These are phyloP conservation scores for Mycena epipterygia DNA, from an alignment of 768 basidiomycete genomes.

Conservation along the genomic window DNA sequence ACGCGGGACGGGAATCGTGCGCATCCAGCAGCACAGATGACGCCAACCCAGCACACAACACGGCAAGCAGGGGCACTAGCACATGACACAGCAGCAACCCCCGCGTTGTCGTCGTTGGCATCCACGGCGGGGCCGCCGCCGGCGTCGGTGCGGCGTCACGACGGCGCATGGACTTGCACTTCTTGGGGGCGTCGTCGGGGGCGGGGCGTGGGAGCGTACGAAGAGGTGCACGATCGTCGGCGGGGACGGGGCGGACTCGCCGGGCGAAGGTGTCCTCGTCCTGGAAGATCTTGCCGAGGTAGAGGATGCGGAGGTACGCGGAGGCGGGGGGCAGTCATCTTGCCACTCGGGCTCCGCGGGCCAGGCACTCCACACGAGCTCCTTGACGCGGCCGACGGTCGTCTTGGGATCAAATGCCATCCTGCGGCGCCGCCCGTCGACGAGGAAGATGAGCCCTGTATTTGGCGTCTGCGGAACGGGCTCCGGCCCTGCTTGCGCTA, in stretches of 20 bases:
- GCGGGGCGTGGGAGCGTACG: slow-evolving; percentile 70
- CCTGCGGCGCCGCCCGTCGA: slow-evolving; percentile 75
- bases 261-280: slow-evolving; percentile 80
- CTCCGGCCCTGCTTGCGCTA: neutral
- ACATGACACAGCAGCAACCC: slow-evolving; percentile 34
- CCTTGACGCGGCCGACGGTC: slow-evolving; percentile 83
- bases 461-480: slow-evolving; percentile 71
- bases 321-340: slow-evolving; percentile 82
- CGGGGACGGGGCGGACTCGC: slow-evolving; percentile 21
- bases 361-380: slow-evolving; percentile 89
- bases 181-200: slow-evolving; percentile 67
- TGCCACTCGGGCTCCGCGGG: slow-evolving; percentile 77
- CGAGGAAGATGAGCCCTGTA: slow-evolving; percentile 77
- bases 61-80: slow-evolving; percentile 15
- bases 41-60: too few species aligned
- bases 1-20: too few species aligned
- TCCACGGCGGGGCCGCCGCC: neutral
- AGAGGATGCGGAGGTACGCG: slow-evolving; percentile 80
- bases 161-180: slow-evolving; percentile 57
- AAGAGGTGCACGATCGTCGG: slow-evolving; percentile 85
- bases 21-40: too few species aligned
- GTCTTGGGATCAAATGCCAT: slow-evolving; percentile 84
- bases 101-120: neutral
- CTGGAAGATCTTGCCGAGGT: slow-evolving; percentile 85
- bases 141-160: neutral